These are phyloP conservation scores for Diaporthe helianthi DNA, from an alignment of 2,329 filamentous ascomycete genomes.

Conservation along the genomic window DNA sequence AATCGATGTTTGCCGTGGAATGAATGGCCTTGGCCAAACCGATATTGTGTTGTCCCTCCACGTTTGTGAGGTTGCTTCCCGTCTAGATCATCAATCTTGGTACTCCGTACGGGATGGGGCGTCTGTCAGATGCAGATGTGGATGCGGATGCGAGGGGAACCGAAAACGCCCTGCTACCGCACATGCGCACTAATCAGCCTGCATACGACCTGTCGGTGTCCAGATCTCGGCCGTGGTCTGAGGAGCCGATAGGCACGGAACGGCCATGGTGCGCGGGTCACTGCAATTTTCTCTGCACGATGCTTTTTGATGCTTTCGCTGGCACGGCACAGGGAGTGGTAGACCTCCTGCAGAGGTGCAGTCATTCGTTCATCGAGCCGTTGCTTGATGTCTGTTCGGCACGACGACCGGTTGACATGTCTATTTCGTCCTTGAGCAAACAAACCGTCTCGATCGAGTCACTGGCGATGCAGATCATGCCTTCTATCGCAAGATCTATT, in stretches of 20 bases:
- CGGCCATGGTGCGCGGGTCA: not conserved
- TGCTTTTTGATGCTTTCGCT: constrained; percentile 11
- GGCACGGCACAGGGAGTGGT: not conserved
- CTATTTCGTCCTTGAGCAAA: not conserved
- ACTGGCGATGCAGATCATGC: not conserved
- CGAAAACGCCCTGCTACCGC: not conserved
- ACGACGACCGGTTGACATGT: not conserved
- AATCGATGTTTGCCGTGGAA: not conserved
- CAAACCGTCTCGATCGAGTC: not conserved
- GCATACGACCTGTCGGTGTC: not conserved
- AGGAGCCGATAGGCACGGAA: not conserved
- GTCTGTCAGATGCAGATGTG: constrained; percentile 10
- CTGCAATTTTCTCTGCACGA: not conserved
- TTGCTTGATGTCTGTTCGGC: not conserved
- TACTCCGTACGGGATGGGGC: not conserved
- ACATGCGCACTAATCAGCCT: not conserved
- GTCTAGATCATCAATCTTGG: constrained; percentile 4
- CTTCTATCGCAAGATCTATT: too few relatives aligned
- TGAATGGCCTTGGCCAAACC: not conserved
- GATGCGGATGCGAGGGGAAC: not conserved
- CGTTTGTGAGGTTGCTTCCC: not conserved
- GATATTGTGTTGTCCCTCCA: not conserved
- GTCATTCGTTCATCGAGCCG: not conserved
- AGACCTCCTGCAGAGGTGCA: not conserved
- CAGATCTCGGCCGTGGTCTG: not conserved